Conservation (phyloP, 78 protist species). For the Planoprotostelium fungivorum region DNA sequence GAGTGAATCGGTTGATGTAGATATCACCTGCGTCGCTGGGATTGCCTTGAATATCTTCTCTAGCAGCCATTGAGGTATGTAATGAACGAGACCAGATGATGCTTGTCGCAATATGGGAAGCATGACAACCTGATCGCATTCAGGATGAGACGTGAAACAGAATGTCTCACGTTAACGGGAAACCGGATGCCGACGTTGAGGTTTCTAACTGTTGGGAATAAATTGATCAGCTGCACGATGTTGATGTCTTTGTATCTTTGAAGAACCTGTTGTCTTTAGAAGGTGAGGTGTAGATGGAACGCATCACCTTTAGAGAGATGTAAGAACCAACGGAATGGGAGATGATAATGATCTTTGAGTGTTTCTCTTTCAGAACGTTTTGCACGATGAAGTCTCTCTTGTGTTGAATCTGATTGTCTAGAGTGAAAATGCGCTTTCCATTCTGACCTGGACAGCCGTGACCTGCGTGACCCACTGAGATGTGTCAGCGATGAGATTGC, state of each 20-base stretch:
- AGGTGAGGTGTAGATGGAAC: not conserved
- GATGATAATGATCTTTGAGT: constrained; percentile 16
- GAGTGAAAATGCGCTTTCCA: constrained; percentile 20
- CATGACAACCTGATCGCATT: not conserved
- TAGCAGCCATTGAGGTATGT: not conserved
- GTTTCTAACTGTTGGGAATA: constrained; percentile 50
- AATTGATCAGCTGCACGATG: constrained; percentile 3
- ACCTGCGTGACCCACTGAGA: constrained; percentile 41
- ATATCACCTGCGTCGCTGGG: not conserved
- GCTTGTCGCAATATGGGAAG: not conserved
- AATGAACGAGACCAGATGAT: not conserved
- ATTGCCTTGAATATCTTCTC: not conserved
- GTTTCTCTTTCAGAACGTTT: not conserved
- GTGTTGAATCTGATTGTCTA: constrained; percentile 50
- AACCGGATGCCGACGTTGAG: constrained; percentile 27
- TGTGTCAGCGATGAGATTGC: not conserved
- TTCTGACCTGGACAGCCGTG: constrained; percentile 31
- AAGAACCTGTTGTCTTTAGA: constrained; percentile 5
- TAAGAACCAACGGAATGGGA: constrained; percentile 55
- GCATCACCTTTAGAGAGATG: constrained; percentile 17
- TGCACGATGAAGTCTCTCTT: constrained; percentile 26
- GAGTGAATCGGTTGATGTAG: not conserved
- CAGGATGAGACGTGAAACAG: not conserved
- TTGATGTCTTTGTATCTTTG: constrained; percentile 6
- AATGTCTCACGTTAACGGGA: not conserved